These are phyloP conservation scores for Backusella parvicylindrica DNA, from an alignment of 192 early-diverging fungal genomes.

Conservation along the genomic window DNA sequence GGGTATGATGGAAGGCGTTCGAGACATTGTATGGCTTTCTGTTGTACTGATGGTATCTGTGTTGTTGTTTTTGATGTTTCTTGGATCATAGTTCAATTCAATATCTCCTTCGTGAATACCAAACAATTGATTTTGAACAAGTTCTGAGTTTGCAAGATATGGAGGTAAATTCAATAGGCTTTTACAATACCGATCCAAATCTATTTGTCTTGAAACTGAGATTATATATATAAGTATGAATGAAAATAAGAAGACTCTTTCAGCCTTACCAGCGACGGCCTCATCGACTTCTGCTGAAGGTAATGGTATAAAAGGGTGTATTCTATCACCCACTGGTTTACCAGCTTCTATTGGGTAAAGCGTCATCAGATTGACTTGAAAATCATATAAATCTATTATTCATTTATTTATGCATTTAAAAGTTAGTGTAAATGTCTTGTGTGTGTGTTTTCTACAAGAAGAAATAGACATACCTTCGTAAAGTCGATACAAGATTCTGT, in stretches of 20 bases:
- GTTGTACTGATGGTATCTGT: not conserved
- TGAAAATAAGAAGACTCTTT: not conserved
- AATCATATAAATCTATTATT: conserved; percentile 55
- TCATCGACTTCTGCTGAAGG: conserved; percentile 56
- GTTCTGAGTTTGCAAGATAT: conserved; percentile 41
- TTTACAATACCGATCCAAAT: conserved; percentile 62
- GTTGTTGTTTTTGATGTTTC: not conserved
- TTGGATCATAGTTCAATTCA: conserved; percentile 37
- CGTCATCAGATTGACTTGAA: conserved; percentile 58
- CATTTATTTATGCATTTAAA: not conserved
- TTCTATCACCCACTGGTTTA: conserved; percentile 38
- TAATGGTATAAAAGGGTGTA: conserved; percentile 54
- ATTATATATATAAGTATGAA: not conserved
- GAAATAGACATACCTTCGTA: conserved; percentile 47
- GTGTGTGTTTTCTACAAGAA: too few relatives aligned
- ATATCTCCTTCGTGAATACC: conserved; percentile 42
- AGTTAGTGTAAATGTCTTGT: too few relatives aligned
- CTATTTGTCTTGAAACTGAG: conserved; percentile 44
- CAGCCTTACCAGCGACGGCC: conserved; percentile 39
- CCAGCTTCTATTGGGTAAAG: conserved; percentile 57
- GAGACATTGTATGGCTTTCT: conserved; percentile 20
- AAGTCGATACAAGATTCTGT: conserved; percentile 62
- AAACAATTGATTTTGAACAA: conserved; percentile 40
- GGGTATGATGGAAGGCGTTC: conserved; percentile 18
- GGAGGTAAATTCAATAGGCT: conserved; percentile 49